Evolutionary conservation across 2,329 filamentous ascomycete genomes (phyloP), one percentile per base, ranked within the genome.

Genomic region (Teratosphaeriaceae sp.): DNA sequence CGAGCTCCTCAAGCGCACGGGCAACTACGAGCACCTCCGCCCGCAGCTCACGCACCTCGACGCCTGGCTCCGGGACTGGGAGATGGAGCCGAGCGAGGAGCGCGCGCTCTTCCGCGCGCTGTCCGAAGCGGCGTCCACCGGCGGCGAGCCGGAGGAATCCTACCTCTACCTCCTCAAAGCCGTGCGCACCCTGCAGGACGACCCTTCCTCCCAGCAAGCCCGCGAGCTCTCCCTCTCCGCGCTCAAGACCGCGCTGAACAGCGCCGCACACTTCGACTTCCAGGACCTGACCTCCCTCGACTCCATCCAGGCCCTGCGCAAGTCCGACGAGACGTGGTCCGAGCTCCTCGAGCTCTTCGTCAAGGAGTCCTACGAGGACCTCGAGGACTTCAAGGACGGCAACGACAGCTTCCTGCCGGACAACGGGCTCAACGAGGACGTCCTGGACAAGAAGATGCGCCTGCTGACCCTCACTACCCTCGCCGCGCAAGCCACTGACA

Each of bases 301-400:
- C 61, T 83, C 84, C 53, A 80, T 98, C 50, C 88, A 96, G 69
- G 85, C 86, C 13, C 82, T 98, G 38, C 80, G 82, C 63, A 84
- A 90, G 60, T 86, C 85, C 40, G 85, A 96, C 62, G 79, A 85
- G 47, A 75, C 85, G 52, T 87, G 90, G 69, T 89, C 86, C 58
- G 88, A 97, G 69, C 79, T 98, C 27, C 84, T 98, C 44, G 89
- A 96, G 60, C 87, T 97, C 61, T 96, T 97, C 69, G 85, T 87
- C 55, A 85, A 92, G 60, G 89, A 97, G 67, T 85, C 89, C 56
- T 80, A 96, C 42, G 89, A 97, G 64, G 88, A 95, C 68, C 95
- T 92, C 73, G 85, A 88, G 66, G 89, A 95, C 69, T 97, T 97
- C 74, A 81, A 87, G 64, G 85, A 94, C 59, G 87, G 94, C 71